These are phyloP conservation scores for Evernia prunastri DNA, from an alignment of 495 filamentous ascomycete genomes.

Conservation along the genomic window DNA sequence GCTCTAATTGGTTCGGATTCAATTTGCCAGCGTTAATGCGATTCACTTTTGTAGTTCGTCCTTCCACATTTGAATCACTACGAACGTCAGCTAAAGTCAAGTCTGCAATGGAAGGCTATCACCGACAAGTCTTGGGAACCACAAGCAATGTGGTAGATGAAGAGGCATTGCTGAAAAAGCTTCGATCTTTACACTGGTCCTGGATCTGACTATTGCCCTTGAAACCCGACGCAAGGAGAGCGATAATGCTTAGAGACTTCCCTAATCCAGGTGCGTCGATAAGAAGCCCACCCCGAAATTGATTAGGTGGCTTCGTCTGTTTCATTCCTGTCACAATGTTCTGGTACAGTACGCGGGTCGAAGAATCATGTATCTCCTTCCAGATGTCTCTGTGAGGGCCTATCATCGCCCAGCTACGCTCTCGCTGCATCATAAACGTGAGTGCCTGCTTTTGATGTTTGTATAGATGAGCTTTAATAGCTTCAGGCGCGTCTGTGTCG, in stretches of 20 bases:
- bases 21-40: not conserved
- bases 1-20: not conserved
- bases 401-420: slow-evolving; percentile 34
- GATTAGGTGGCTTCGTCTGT: slow-evolving; percentile 25
- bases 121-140: slow-evolving; percentile 17
- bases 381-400: slow-evolving; percentile 26
- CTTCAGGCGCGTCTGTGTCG: slow-evolving; percentile 12
- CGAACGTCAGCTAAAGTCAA: not conserved
- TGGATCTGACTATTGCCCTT: not conserved
- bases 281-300: slow-evolving; percentile 37
- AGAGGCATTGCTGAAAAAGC: not conserved
- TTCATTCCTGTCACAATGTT: slow-evolving; percentile 27
- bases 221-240: slow-evolving; percentile 28
- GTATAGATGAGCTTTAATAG: slow-evolving; percentile 12
- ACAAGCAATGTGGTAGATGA: slow-evolving; percentile 9
- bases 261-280: slow-evolving; percentile 39
- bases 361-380: slow-evolving; percentile 1
- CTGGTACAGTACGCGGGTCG: slow-evolving; percentile 16
- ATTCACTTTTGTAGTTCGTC: slow-evolving; percentile 15
- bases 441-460: slow-evolving; percentile 42
- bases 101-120: not conserved
- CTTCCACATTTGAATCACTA: slow-evolving; percentile 20
- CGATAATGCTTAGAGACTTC: slow-evolving; percentile 39
- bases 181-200: not conserved
- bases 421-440: slow-evolving; percentile 38